A percentile compares a stretch with the other conserved stretches of the same genome.
phyloP scores from a whole-genome alignment of 192 early-diverging fungal species.

The Rhizophagus sp. region DNA sequence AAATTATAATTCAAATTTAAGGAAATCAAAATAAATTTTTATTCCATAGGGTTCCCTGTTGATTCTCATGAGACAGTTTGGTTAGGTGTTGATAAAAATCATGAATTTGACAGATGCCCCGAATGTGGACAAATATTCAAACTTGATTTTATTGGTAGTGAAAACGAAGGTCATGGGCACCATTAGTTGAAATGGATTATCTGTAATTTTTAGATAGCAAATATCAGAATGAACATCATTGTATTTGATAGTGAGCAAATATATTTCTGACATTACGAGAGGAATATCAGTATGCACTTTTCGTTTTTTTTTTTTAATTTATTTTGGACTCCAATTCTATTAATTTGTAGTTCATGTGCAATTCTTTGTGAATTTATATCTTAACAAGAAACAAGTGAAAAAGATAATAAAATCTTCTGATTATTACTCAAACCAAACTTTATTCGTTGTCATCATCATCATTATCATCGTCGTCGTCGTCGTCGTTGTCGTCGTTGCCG shows the following conservation, averaged over 20 bases:
- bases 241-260: too few species aligned
- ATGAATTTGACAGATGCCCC: constrained; percentile 89
- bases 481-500: neutral
- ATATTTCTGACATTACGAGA: too few species aligned
- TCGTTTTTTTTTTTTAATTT: too few species aligned
- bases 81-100: constrained; percentile 77
- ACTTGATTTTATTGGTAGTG: constrained; percentile 38
- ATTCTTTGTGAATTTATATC: too few species aligned
- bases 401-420: too few species aligned
- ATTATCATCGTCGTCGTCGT: neutral
- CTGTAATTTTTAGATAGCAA: neutral
- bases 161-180: constrained; percentile 2
- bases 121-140: constrained; percentile 88
- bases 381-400: too few species aligned
- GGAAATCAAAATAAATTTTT: neutral
- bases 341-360: too few species aligned
- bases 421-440: neutral
- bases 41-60: constrained; percentile 75
- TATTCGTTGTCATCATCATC: neutral
- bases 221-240: too few species aligned
- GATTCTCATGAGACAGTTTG: constrained; percentile 90
- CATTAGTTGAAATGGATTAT: neutral
- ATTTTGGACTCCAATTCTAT: too few species aligned
- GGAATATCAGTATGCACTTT: too few species aligned
- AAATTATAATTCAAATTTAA: too few species aligned